Conservation (phyloP, 2,329 filamentous ascomycete genomes). For the Colletotrichum falcatum region DNA sequence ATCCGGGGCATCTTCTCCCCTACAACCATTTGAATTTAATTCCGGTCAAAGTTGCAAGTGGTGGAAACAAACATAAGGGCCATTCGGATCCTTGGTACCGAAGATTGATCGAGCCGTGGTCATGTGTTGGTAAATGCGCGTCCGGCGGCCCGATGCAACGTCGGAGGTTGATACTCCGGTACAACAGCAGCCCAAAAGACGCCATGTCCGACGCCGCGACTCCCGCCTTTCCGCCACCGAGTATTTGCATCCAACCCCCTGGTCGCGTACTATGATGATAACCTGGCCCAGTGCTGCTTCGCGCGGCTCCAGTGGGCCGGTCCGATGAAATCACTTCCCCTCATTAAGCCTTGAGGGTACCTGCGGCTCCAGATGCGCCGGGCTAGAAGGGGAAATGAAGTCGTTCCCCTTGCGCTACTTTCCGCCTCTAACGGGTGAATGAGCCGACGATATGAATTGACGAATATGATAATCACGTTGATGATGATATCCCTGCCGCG, state of each 20-base stretch:
- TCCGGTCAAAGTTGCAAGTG: neutral
- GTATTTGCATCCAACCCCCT: neutral
- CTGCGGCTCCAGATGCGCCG: constrained; percentile 29
- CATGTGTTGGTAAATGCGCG: constrained; percentile 18
- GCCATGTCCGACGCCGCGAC: neutral
- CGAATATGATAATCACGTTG: neutral
- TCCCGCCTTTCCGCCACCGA: constrained; percentile 15
- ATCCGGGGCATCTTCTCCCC: neutral
- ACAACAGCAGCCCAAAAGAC: neutral
- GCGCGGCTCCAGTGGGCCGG: constrained; percentile 24
- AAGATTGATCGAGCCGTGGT: constrained; percentile 15
- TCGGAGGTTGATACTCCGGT: constrained; percentile 34
- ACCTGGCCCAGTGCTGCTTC: constrained; percentile 9
- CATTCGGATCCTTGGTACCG: constrained; percentile 9
- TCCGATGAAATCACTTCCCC: constrained; percentile 17
- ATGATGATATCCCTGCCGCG: neutral
- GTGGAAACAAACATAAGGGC: constrained; percentile 20
- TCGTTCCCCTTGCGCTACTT: neutral
- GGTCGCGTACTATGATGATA: constrained; percentile 7
- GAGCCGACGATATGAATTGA: neutral
- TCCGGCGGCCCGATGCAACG: constrained; percentile 35
- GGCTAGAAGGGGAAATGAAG: constrained; percentile 12
- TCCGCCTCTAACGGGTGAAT: neutral
- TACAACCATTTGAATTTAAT: neutral
- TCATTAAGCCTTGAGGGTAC: neutral